Percentiles rank a stretch among this genome's conserved stretches.
Conservation (phyloP, 2,329 filamentous ascomycete species). For the Alternaria solani region DNA sequence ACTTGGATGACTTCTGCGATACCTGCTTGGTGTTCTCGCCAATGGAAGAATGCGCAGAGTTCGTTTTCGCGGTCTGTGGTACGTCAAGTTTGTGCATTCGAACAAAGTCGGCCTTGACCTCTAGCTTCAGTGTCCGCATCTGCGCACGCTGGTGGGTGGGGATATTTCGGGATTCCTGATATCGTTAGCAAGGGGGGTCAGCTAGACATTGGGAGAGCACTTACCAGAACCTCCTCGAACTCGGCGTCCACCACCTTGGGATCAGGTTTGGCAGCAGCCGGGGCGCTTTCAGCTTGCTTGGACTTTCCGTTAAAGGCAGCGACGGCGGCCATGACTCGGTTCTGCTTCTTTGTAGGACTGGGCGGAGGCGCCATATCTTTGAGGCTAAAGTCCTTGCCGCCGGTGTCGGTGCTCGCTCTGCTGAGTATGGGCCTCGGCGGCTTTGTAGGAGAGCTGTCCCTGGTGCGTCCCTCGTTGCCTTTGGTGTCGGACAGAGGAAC, state of each 20-base stretch:
- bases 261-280: conserved; percentile 52
- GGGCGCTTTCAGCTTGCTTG: conserved; percentile 48
- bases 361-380: conserved; percentile 27
- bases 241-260: conserved; percentile 67
- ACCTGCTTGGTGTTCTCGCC: conserved; percentile 55
- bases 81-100: conserved; percentile 79
- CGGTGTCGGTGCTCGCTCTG: conserved; percentile 42
- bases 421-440: conserved; percentile 30
- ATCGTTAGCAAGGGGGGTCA: conserved; percentile 51
- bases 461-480: conserved; percentile 40
- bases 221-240: conserved; percentile 68
- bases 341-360: conserved; percentile 52
- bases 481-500: conserved; percentile 45
- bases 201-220: conserved; percentile 44
- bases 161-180: conserved; percentile 85
- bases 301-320: conserved; percentile 66
- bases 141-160: conserved; percentile 93
- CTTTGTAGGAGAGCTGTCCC: conserved; percentile 36
- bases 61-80: conserved; percentile 58
- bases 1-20: conserved; percentile 51
- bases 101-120: conserved; percentile 96
- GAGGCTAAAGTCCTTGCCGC: conserved; percentile 26
- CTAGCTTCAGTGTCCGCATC: conserved; percentile 87
- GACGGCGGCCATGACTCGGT: conserved; percentile 70
- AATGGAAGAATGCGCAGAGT: conserved; percentile 52